phyloP scores from a whole-genome alignment of 495 filamentous ascomycete species.

The Podospora tetraspora region DNA sequence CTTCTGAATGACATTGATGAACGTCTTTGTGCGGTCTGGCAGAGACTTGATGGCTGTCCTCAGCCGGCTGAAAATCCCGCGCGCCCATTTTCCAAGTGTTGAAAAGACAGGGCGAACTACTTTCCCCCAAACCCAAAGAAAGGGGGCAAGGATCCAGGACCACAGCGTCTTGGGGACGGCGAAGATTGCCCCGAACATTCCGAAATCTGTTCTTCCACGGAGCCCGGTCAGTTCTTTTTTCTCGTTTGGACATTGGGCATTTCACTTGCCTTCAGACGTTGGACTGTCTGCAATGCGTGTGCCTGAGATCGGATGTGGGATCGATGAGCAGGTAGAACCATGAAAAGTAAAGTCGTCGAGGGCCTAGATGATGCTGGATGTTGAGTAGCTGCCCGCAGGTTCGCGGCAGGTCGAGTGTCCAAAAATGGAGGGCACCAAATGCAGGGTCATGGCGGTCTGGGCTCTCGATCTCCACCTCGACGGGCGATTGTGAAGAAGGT shows the following conservation, averaged over 20 bases:
- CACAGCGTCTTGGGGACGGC: background rate
- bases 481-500: background rate
- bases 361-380: background rate
- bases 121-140: background rate
- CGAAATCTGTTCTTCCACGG: background rate
- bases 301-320: background rate
- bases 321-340: background rate
- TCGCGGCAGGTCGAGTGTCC: background rate
- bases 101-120: background rate
- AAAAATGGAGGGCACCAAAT: background rate
- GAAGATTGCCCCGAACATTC: background rate
- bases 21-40: background rate
- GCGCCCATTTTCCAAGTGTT: background rate
- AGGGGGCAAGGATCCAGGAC: background rate
- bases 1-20: background rate
- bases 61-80: background rate
- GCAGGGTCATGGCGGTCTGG: background rate
- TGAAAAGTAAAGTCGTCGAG: background rate
- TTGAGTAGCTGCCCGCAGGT: background rate
- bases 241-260: background rate
- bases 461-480: background rate
- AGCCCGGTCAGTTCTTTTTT: background rate
- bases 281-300: background rate
- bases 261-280: background rate
- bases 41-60: background rate